Base-by-base conservation (phyloP, 345 rosid species). In the Reutealis trisperma region DNA sequence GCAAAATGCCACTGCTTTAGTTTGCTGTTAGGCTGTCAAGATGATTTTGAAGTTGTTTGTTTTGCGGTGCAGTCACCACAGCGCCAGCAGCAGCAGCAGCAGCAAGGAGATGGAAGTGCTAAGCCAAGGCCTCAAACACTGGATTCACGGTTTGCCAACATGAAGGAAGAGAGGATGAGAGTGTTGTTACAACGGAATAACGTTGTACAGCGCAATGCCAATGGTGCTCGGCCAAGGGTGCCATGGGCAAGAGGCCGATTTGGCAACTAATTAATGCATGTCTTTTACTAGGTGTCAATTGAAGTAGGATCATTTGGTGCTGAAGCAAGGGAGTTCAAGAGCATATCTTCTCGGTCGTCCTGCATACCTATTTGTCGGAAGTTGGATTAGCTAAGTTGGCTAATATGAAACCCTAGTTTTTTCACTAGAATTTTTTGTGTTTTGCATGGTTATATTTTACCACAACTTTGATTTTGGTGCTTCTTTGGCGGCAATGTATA, bases 111-210 rank as follows among this genome's bases (percentile, higher is more conserved):
- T 76, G 78, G 54, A 27, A 84, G 75, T 52, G 66, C 82, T 25
- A 86, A 82, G 68, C 93, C 86, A 83, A 82, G 84, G 87, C 88
- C 95, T 62, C 87, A 90, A 52, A 94, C 98, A 4, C 84, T 94
- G 64, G 97, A 94, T 77, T 90, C 97, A 1, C 81, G 89, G 52
- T 92, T 91, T 88, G 97, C 98, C 24, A 87, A 84, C 82, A 86
- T 92, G 96, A 90, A 90, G 80, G 94, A 93, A 84, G 89, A 90
- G 86, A 86, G 97, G 72, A 85, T 80, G 91, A 89, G 59, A 81
- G 83, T 68, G 70, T 67, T 84, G 16, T 45, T 86, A 27, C 76
- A 70, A n/a, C 78, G 76, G 60, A 82, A 77, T 73, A 87, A 81
- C 73, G 59, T 21, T 25, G 55, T 55, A 64, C 86, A 76, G 63